A percentile compares a stretch with the other conserved stretches of the same genome.
Conservation (phyloP, 306 rosid species). For the Dalbergia cultrata region DNA sequence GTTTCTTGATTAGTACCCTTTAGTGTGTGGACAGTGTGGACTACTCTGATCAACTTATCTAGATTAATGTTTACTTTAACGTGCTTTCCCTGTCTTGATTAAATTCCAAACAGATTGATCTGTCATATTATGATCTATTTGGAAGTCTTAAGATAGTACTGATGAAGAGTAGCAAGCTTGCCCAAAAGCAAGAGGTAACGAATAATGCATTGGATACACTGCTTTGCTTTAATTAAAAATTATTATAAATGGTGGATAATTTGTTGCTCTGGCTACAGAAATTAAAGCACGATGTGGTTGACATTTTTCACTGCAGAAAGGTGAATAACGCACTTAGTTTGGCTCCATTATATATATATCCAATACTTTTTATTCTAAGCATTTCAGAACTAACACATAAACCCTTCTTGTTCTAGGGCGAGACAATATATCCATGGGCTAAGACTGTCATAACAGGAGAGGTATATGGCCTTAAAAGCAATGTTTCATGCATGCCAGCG, state of each 20-base stretch:
- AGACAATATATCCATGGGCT: conserved; percentile 75
- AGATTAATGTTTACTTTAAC: conserved; percentile 13
- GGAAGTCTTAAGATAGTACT: conserved; percentile 86
- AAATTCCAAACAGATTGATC: conserved; percentile 74
- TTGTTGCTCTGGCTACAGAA: conserved; percentile 59
- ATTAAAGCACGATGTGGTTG: conserved; percentile 73
- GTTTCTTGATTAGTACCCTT: neutral
- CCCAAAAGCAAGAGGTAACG: conserved; percentile 79
- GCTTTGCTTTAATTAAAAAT: conserved; percentile 13
- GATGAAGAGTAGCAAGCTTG: conserved; percentile 65
- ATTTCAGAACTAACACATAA: conserved; percentile 28
- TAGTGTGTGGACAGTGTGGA: too few species aligned
- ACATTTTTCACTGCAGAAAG: conserved; percentile 75
- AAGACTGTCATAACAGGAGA: conserved; percentile 63
- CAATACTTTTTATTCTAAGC: conserved; percentile 21
- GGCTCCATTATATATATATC: neutral
- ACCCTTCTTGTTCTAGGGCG: conserved; percentile 57
- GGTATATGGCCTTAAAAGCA: conserved; percentile 48
- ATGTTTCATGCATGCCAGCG: neutral
- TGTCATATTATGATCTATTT: conserved; percentile 80
- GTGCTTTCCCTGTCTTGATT: conserved; percentile 19
- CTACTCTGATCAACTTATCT: too few species aligned
- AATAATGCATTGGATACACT: conserved; percentile 23
- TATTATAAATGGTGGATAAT: conserved; percentile 13
- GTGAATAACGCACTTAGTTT: conserved; percentile 48